Base-by-base conservation (phyloP, 768 basidiomycete genomes). In the Tylopilus intermedius region DNA sequence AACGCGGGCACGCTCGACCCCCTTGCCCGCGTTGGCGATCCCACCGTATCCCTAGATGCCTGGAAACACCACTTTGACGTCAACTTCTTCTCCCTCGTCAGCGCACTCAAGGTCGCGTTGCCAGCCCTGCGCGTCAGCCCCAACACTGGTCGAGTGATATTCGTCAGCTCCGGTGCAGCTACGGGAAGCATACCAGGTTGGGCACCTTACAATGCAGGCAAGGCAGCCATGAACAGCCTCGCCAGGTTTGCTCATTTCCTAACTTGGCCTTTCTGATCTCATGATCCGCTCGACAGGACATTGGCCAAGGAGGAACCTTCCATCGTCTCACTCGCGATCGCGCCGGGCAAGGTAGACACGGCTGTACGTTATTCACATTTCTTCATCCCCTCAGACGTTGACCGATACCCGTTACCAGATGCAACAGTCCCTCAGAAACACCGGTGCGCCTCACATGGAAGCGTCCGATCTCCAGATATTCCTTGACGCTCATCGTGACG, bases 341-440 rank as follows among this genome's bases (percentile, higher is more conserved):
- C 93, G 4, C 94, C 94, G 0, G 94, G 94, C 13, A 84, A 85
- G 70, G 91, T 96, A 26, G 84, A 94, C 55, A 94, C 92, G 8
- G 72, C 70, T 26, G 92, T 90, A 66, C 58, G 80, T 76, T 15
- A 35, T 43, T 35, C 40, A 15, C 33, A 10, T 24, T 38, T 18
- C 22, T 26, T 50, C 45, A 13, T 18, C 44, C 35, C 50, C 35
- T 33, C 24, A 24, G 24, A 24, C 24, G 24, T 24, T 3, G 24
- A 27, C 42, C 24, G 49, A 40, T 21, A 33, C 50, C 44, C 44
- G 41, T 42, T 40, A 49, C 30, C 59, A 91, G 88, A 92, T 92
- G 90, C 90, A 90, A 75, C 60, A 64, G 27, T 58, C 56, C 1
- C 55, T 91, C 33, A 75, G 89, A 49, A 65, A 71, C 41, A 66